These are phyloP conservation scores for Rhodotorula sp. DNA, from an alignment of 1,284 basidiomycete genomes.

Conservation along the genomic window DNA sequence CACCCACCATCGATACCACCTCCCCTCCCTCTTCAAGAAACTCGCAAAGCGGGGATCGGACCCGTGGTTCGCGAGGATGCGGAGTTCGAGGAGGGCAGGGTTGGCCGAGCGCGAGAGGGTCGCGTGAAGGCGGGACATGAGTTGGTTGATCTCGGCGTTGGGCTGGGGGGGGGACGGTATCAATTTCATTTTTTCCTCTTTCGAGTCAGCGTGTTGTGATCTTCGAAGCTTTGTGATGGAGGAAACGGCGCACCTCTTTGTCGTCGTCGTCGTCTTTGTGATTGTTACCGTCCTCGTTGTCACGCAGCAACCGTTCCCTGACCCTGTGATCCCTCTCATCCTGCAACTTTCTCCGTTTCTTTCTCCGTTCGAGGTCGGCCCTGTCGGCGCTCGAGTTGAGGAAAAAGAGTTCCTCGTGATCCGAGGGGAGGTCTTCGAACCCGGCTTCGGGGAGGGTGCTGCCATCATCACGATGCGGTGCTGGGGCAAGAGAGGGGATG, in stretches of 20 bases:
- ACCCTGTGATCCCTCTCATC: constrained; percentile 28
- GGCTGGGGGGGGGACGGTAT: background rate
- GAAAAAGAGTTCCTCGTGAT: constrained; percentile 37
- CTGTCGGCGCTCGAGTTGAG: constrained; percentile 20
- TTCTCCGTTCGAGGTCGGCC: constrained; percentile 10
- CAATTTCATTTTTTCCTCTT: background rate
- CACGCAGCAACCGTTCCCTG: background rate
- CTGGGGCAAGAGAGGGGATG: constrained; percentile 1
- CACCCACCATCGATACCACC: constrained; percentile 28
- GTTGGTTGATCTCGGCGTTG: background rate
- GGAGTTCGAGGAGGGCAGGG: constrained; percentile 35
- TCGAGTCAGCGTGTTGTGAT: constrained; percentile 11
- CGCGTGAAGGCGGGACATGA: constrained; percentile 30
- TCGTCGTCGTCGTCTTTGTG: background rate
- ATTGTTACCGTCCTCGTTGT: too few relatives aligned
- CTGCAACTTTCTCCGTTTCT: constrained; percentile 21
- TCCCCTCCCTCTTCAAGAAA: constrained; percentile 22
- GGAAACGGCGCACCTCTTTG: background rate
- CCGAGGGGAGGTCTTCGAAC: constrained; percentile 31
- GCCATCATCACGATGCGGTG: background rate
- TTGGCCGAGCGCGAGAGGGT: constrained; percentile 29
- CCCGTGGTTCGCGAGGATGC: constrained; percentile 38
- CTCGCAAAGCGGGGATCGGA: constrained; percentile 25
- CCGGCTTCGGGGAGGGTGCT: background rate
- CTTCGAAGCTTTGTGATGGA: background rate